phyloP scores from a whole-genome alignment of 805 yeast genomes.

The Pichia manshurica region DNA sequence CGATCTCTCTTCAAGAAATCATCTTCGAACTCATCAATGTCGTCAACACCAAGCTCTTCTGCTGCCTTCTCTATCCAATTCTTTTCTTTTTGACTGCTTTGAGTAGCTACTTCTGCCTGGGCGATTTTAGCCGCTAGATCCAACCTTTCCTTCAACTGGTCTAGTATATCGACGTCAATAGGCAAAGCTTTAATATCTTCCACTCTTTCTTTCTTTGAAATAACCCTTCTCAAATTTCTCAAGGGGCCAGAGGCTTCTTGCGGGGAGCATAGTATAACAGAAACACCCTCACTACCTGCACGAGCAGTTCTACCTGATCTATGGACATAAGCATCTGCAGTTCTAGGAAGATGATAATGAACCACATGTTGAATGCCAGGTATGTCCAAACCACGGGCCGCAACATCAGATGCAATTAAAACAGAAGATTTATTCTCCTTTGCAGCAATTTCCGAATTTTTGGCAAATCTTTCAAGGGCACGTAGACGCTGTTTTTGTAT shows the following conservation, averaged over 20 bases:
- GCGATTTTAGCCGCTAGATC: slow-evolving; percentile 67
- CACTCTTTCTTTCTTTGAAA: slow-evolving; percentile 32
- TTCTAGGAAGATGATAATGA: slow-evolving; percentile 90
- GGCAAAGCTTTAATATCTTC: slow-evolving; percentile 64
- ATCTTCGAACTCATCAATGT: slow-evolving; percentile 61
- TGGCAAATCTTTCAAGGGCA: slow-evolving; percentile 74
- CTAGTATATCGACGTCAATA: slow-evolving; percentile 66
- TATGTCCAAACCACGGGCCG: slow-evolving; percentile 96
- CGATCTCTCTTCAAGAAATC: slow-evolving; percentile 61
- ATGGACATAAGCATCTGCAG: slow-evolving; percentile 92
- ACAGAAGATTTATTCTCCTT: slow-evolving; percentile 52
- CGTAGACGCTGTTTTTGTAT: slow-evolving; percentile 87
- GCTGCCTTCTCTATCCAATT: slow-evolving; percentile 89
- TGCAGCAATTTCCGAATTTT: slow-evolving; percentile 31
- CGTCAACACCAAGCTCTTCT: slow-evolving; percentile 82
- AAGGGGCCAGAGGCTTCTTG: slow-evolving; percentile 89
- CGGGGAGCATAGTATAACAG: slow-evolving; percentile 87
- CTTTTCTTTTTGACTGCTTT: slow-evolving; percentile 54
- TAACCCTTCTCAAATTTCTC: slow-evolving; percentile 60
- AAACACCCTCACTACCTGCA: slow-evolving; percentile 91
- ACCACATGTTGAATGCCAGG: slow-evolving; percentile 88
- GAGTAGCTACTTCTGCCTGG: slow-evolving; percentile 57
- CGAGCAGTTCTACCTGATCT: slow-evolving; percentile 99
- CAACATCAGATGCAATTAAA: slow-evolving; percentile 91
- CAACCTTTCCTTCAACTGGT: slow-evolving; percentile 66